phyloP scores from a whole-genome alignment of 2,329 filamentous ascomycete species.

The Cladosporium cucumerinum region DNA sequence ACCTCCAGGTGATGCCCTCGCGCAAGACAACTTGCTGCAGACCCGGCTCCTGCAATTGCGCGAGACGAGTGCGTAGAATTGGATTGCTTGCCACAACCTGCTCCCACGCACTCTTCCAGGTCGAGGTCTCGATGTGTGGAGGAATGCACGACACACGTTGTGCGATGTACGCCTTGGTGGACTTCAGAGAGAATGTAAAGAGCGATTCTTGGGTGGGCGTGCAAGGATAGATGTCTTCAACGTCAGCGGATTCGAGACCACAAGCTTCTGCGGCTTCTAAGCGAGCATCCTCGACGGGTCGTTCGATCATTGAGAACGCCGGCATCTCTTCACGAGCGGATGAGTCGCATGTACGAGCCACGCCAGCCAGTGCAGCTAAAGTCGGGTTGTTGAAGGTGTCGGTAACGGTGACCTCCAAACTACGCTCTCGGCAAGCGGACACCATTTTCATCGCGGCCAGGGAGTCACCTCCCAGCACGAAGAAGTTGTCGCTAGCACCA shows the following conservation, averaged over 20 bases:
- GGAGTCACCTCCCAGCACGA: conserved; percentile 60
- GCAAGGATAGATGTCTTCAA: conserved; percentile 44
- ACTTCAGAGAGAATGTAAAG: conserved; percentile 31
- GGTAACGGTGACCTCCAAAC: conserved; percentile 44
- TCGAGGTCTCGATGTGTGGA: conserved; percentile 30
- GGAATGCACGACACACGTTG: conserved; percentile 12
- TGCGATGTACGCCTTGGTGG: conserved; percentile 4
- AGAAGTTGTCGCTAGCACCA: conserved; percentile 54
- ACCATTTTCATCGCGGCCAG: conserved; percentile 61
- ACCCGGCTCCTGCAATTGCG: conserved; percentile 38
- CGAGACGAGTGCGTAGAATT: conserved; percentile 41
- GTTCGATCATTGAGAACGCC: conserved; percentile 7
- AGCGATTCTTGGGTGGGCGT: conserved; percentile 43
- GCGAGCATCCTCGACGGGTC: conserved; percentile 4
- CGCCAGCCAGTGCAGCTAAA: conserved; percentile 9
- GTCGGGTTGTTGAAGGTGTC: conserved; percentile 41
- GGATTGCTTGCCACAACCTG: conserved; percentile 31
- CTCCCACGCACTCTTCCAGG: conserved; percentile 39
- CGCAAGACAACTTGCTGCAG: conserved; percentile 37
- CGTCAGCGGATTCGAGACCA: conserved; percentile 10
- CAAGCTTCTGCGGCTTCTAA: conserved; percentile 5
- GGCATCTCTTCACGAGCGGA: conserved; percentile 11
- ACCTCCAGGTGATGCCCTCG: conserved; percentile 1
- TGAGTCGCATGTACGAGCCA: conserved; percentile 3
- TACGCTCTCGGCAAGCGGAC: conserved; percentile 36